Evolutionary conservation across 2,329 filamentous ascomycete genomes (phyloP).

Genomic region (Colletotrichum incanum): DNA sequence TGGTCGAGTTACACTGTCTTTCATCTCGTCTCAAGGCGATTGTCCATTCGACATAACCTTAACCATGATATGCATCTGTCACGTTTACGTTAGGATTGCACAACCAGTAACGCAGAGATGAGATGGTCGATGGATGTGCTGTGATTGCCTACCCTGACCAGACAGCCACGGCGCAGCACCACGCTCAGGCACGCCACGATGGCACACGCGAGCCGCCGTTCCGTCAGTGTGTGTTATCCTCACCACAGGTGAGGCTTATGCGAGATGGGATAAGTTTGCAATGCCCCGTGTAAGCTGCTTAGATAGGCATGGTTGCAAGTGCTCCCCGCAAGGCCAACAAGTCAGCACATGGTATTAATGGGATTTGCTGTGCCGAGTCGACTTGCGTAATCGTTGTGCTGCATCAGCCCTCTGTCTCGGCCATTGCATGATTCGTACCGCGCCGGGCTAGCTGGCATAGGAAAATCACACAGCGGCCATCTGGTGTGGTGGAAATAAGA

Average conservation of each 20-base stretch:
- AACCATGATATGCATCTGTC: background rate
- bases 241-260: background rate
- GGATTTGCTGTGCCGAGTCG: constrained; percentile 9
- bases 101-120: background rate
- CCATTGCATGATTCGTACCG: constrained; percentile 13
- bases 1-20: background rate
- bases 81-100: background rate
- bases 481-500: constrained; percentile 6
- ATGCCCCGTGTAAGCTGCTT: constrained; percentile 5
- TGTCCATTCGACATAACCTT: background rate
- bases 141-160: background rate
- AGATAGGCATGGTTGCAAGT: background rate
- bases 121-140: background rate
- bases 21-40: constrained; percentile 12
- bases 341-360: background rate
- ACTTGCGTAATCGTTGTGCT: constrained; percentile 23
- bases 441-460: constrained; percentile 7
- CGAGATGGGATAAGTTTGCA: background rate
- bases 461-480: background rate
- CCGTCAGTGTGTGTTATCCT: background rate
- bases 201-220: background rate
- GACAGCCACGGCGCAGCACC: background rate
- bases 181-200: background rate
- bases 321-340: background rate
- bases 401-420: constrained; percentile 2